Percentiles rank a stretch among this genome's conserved stretches.
Conservation (phyloP, 495 filamentous ascomycete species). For the Penicillium turbatum region DNA sequence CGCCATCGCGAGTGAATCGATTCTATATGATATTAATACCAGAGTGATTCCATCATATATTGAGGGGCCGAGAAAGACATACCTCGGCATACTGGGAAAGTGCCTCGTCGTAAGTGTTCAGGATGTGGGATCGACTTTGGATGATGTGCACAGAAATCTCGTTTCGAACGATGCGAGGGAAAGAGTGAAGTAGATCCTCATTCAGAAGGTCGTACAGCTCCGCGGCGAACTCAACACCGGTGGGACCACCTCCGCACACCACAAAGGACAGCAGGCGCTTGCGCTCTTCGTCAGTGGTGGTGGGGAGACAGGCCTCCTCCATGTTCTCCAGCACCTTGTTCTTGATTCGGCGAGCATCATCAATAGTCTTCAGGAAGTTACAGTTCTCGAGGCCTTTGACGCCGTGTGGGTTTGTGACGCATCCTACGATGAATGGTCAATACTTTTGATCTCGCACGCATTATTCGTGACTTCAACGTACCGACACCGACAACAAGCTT, state of each 20-base stretch:
- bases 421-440: slow-evolving; percentile 48
- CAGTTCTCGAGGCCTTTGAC: slow-evolving; percentile 94
- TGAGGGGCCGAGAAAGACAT: slow-evolving; percentile 4
- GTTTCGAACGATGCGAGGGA: slow-evolving; percentile 85
- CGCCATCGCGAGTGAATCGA: slow-evolving; percentile 82
- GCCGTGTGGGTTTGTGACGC: slow-evolving; percentile 89
- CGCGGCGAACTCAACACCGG: slow-evolving; percentile 95
- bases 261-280: slow-evolving; percentile 88
- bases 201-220: slow-evolving; percentile 96
- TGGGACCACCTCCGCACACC: slow-evolving; percentile 90
- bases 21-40: slow-evolving; percentile 29
- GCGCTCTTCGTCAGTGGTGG: slow-evolving; percentile 85
- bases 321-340: slow-evolving; percentile 89
- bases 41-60: not conserved
- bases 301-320: slow-evolving; percentile 88
- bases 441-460: not conserved
- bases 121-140: slow-evolving; percentile 86
- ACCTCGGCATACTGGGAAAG: slow-evolving; percentile 88
- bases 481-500: slow-evolving; percentile 95
- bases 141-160: slow-evolving; percentile 98
- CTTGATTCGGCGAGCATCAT: slow-evolving; percentile 83
- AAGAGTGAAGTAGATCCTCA: slow-evolving; percentile 79
- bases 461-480: slow-evolving; percentile 28
- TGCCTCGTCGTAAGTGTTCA: slow-evolving; percentile 98
- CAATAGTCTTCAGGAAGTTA: slow-evolving; percentile 89